A percentile compares a stretch with the other conserved stretches of the same genome.
Conservation (phyloP, 129 eudicot genomes). For the Oenanthe sinensis region DNA sequence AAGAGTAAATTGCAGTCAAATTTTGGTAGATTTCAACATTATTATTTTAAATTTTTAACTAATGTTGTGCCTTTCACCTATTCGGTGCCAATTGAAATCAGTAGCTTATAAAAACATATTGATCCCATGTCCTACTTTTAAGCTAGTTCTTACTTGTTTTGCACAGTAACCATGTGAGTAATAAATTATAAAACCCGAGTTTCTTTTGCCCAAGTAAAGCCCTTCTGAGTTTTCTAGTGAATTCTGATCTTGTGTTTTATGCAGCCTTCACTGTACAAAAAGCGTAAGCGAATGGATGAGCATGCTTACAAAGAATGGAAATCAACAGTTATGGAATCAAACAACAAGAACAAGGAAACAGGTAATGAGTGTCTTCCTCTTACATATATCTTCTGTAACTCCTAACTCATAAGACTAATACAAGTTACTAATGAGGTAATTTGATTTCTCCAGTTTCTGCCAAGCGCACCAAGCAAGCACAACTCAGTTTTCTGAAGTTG, state of each 20-base stretch:
- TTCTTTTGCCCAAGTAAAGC: neutral
- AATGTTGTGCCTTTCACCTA: neutral
- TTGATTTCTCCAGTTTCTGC: constrained; percentile 25
- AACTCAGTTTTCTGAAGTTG: constrained; percentile 37
- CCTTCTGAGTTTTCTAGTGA: neutral
- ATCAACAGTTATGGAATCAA: constrained; percentile 53
- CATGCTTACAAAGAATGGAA: constrained; percentile 74
- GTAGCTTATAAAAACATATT: neutral
- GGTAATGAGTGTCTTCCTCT: constrained; percentile 26
- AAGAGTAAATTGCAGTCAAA: neutral
- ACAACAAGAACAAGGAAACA: constrained; percentile 41
- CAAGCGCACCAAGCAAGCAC: constrained; percentile 59
- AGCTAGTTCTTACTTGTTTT: neutral
- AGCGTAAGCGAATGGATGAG: constrained; percentile 63
- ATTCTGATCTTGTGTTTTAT: neutral
- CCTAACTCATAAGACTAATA: neutral
- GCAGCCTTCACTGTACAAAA: constrained; percentile 72
- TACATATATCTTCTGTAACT: neutral
- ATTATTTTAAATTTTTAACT: neutral
- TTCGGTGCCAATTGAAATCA: neutral
- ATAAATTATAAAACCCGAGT: neutral
- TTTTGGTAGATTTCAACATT: neutral
- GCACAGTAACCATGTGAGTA: neutral
- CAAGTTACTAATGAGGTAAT: neutral
- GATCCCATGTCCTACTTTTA: neutral